Evolutionary conservation across 2,329 filamentous ascomycete genomes (phyloP), one percentile per base, ranked within the genome.

Genomic region (Fusarium pseudoanthophilum): DNA sequence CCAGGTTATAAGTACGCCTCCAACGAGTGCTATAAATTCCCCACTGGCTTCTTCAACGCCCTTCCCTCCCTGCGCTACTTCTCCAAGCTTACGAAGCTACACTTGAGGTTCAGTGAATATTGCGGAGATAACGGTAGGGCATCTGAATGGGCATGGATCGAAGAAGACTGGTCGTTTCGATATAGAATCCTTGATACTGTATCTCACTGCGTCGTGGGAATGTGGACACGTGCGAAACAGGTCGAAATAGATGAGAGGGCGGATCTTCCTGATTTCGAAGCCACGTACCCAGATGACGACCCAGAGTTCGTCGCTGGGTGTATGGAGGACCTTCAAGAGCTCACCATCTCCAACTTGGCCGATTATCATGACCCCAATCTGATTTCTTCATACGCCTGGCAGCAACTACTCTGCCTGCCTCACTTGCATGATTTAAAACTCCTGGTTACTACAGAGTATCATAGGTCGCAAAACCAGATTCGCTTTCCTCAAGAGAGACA

Each of bases 31-130:
- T 46, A 20, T 4, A 13, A 46, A 11, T 21, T 28, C 9, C 11
- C 45, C 20, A 48, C 1, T 2, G 45, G 13, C 45, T 30, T 48
- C 20, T 48, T 21, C 14, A 11, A 21, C 6, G 20, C 26, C 14
- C 26, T 30, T 16, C 14, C 45, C 2, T 21, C 4, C 20, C 9
- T 15, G 6, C 4, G 26, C 26, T 30, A 48, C 9, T 4, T 16
- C 5, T 48, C 9, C 1, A 21, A 48, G 2, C 4, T 28, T 4
- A 21, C 3, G 0, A 21, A 4, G 3, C 9, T 48, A 4, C 20
- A 48, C 9, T 30, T 48, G 20, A 30, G 20, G 14, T 48, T 16
- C 26, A 11, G 26, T 11, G 3, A 30, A 30, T 48, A 3, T 15
- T 30, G 9, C 0, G 45, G 26, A 9, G 8, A 48, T 16, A 4